Percentiles rank a stretch among this genome's conserved stretches.
phyloP scores from a whole-genome alignment of 768 basidiomycete genomes.

The Panaeolus cyanescens region DNA sequence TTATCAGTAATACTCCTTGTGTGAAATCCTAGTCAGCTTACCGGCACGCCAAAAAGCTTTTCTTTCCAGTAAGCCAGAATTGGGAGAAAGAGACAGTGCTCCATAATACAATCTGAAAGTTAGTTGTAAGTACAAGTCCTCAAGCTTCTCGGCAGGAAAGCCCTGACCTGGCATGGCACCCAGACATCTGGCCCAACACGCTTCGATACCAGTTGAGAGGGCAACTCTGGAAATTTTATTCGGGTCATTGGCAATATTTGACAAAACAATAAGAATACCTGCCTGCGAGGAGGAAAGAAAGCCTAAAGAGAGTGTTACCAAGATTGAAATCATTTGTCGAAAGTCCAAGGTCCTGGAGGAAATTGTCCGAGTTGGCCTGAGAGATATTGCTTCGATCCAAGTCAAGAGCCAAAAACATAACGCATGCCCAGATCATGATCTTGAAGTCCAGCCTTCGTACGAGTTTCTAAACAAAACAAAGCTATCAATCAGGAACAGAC shows the following conservation, averaged over 20 bases:
- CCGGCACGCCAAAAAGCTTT: constrained; percentile 57
- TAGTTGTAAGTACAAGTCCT: neutral
- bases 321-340: constrained; percentile 68
- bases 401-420: constrained; percentile 67
- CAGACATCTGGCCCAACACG: constrained; percentile 68
- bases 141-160: neutral
- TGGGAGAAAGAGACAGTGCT: constrained; percentile 57
- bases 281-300: constrained; percentile 48
- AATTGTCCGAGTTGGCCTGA: constrained; percentile 71
- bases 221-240: constrained; percentile 43
- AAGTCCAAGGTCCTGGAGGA: constrained; percentile 59
- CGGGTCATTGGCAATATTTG: neutral
- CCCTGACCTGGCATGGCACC: constrained; percentile 57
- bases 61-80: constrained; percentile 56
- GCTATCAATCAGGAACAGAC: neutral
- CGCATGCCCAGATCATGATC: constrained; percentile 60
- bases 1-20: too few species aligned
- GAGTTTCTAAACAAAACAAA: constrained; percentile 34
- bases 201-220: constrained; percentile 70
- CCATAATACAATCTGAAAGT: constrained; percentile 52
- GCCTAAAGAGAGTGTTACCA: constrained; percentile 59
- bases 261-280: neutral
- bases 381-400: constrained; percentile 62
- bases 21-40: constrained; percentile 15
- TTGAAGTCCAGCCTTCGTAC: constrained; percentile 61